phyloP scores from a whole-genome alignment of 352 stramenopile genomes.

The Phytophthora sp. region DNA sequence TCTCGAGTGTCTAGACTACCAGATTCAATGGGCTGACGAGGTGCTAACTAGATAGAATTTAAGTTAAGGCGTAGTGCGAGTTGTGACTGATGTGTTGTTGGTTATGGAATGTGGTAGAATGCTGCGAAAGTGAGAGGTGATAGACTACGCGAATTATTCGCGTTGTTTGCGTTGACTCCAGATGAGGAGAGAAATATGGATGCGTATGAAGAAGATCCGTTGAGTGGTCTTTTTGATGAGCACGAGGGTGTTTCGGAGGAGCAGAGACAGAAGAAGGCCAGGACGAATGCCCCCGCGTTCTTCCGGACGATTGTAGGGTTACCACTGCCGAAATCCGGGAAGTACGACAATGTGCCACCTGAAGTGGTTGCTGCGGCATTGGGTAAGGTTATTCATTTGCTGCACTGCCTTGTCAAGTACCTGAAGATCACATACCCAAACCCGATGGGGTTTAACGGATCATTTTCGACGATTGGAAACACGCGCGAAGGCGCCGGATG shows the following conservation, averaged over 20 bases:
- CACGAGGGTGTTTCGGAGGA: slow-evolving; percentile 25
- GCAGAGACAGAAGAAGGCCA: slow-evolving; percentile 19
- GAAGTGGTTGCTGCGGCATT: slow-evolving; percentile 77
- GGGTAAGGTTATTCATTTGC: slow-evolving; percentile 79
- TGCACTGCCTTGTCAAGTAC: slow-evolving; percentile 75
- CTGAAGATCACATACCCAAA: slow-evolving; percentile 74
- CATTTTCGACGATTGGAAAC: slow-evolving; percentile 86
- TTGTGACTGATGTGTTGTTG: slow-evolving; percentile 6
- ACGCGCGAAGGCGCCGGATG: slow-evolving; percentile 78
- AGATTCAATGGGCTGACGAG: slow-evolving; percentile 66
- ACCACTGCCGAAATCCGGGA: slow-evolving; percentile 72
- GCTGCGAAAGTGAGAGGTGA: slow-evolving; percentile 66
- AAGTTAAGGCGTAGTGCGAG: too few species aligned
- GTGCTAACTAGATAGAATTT: slow-evolving; percentile 23
- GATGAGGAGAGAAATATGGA: slow-evolving; percentile 24
- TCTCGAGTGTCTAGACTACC: slow-evolving; percentile 70
- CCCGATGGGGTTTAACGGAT: slow-evolving; percentile 89
- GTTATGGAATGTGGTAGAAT: slow-evolving; percentile 48
- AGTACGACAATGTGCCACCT: slow-evolving; percentile 72
- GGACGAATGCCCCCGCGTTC: slow-evolving; percentile 34
- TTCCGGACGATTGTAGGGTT: slow-evolving; percentile 75
- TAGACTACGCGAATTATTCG: slow-evolving; percentile 74
- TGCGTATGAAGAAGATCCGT: slow-evolving; percentile 25
- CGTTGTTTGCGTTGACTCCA: slow-evolving; percentile 51
- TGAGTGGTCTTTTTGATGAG: slow-evolving; percentile 35